Evolutionary conservation across 2,329 filamentous ascomycete species (phyloP).

Genomic region (Blastomyces gilchristii): DNA sequence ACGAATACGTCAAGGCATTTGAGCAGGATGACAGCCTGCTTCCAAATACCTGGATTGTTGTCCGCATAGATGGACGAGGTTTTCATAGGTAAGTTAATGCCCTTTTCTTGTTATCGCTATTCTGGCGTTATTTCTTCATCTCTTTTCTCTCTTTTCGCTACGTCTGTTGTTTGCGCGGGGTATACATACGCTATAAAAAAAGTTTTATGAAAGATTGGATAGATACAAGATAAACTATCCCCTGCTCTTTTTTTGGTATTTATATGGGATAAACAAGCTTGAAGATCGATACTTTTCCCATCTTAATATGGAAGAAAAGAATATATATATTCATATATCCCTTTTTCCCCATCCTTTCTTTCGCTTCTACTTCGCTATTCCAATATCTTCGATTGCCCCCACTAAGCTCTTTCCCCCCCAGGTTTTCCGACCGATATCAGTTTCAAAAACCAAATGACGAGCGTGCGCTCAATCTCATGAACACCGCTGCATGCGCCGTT

Average conservation of each 20-base stretch:
- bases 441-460: conserved; percentile 91
- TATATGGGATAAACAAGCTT: neutral
- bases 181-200: too few relatives aligned
- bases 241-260: too few relatives aligned
- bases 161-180: too few relatives aligned
- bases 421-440: conserved; percentile 68
- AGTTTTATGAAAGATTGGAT: too few relatives aligned
- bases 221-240: too few relatives aligned
- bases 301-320: neutral
- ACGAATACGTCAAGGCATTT: conserved; percentile 86
- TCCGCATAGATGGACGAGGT: conserved; percentile 84
- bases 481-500: conserved; percentile 75
- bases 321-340: neutral
- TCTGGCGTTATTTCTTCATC: neutral
- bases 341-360: neutral
- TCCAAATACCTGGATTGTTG: conserved; percentile 89
- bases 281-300: neutral
- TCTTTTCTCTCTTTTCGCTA: neutral
- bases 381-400: neutral
- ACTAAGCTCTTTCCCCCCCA: conserved; percentile 27
- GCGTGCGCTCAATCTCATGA: conserved; percentile 86
- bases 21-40: conserved; percentile 73
- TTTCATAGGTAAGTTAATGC: conserved; percentile 66
- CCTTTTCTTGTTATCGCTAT: conserved; percentile 6
- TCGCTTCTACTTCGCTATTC: neutral